Evolutionary conservation across 805 yeast genomes (phyloP).

Genomic region (Monosporozyma yasuniensis): DNA sequence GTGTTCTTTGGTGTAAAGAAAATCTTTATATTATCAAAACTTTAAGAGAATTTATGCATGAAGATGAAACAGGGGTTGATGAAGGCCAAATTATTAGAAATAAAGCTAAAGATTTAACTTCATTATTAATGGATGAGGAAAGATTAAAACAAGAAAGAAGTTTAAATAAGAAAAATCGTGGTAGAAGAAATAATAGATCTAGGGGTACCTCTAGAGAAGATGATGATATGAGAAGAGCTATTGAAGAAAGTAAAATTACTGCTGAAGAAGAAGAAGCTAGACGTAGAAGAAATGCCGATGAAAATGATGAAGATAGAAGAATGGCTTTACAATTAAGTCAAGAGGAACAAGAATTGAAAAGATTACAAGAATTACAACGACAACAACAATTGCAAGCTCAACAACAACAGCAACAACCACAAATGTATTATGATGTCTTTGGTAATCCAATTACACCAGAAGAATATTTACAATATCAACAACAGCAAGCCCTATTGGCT

Average conservation of each 20-base stretch:
- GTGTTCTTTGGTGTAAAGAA: slow-evolving; percentile 86
- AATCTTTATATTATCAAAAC: slow-evolving; percentile 85
- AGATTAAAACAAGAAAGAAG: slow-evolving; percentile 65
- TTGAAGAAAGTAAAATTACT: slow-evolving; percentile 69
- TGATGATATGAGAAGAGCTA: slow-evolving; percentile 68
- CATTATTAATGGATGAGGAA: slow-evolving; percentile 72
- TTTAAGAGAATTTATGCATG: slow-evolving; percentile 76
- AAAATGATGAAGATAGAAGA: slow-evolving; percentile 20
- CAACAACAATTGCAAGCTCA: slow-evolving; percentile 20
- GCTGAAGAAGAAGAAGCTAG: slow-evolving; percentile 75
- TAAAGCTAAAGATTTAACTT: slow-evolving; percentile 81
- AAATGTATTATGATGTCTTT: slow-evolving; percentile 28
- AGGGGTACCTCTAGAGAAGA: slow-evolving; percentile 35
- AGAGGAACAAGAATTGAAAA: slow-evolving; percentile 26
- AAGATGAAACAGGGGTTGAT: slow-evolving; percentile 70
- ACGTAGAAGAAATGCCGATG: slow-evolving; percentile 30
- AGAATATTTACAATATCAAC: slow-evolving; percentile 29
- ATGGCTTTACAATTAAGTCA: slow-evolving; percentile 22
- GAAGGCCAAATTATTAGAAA: slow-evolving; percentile 84
- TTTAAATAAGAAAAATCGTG: slow-evolving; percentile 28
- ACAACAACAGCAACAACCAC: slow-evolving; percentile 18
- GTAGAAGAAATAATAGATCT: slow-evolving; percentile 21
- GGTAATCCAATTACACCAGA: slow-evolving; percentile 32
- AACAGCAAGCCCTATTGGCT: slow-evolving; percentile 25
- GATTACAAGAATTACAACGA: slow-evolving; percentile 22